Base-by-base conservation (phyloP, 352 stramenopile genomes). In the Stramenopiles sp. region DNA sequence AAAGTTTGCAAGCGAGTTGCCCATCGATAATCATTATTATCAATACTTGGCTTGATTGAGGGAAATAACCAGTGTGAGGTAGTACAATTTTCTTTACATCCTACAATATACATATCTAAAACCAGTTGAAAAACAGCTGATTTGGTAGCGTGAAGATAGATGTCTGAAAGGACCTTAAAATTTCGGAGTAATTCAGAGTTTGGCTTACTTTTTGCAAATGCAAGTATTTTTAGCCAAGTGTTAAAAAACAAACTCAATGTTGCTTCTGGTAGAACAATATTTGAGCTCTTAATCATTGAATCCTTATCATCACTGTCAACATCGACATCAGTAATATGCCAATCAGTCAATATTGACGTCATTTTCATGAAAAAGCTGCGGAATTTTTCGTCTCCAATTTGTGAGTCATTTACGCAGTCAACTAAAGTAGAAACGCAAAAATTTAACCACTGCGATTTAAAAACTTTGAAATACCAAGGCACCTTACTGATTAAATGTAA, bases 351-450 rank as follows among this genome's bases (percentile, higher is more conserved):
- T 78, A 78, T 78, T 33, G 71, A 31, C 22, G 71, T 78, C 30
- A 31, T 33, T 14, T 14, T 78, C 22, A 14, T 33, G 22, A 78
- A 78, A 31, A 78, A 78, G 30, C 14, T 14, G 4, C 14, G 71
- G 14, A 78, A 78, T 4, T 8, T 4, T 14, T 31, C 30, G 22
- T 31, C 30, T 14, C 1, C 4, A 4, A 78, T 4, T 33, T 14
- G 30, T 31, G 30, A 14, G 30, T 33, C 30, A 14, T 4, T 14
- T 14, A 4, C 22, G 22, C 14, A 78, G 8, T 78, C 30, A 78
- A 78, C 71, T 33, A 78, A 78, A 31, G 71, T 78, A 14, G 30
- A 31, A 14, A 78, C 22, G 31, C 71, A 78, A 78, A 78, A 31
- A 14, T 4, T 14, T 78, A 14, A 4, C 71, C 30, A 31, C 8